Conservation (phyloP, 371 early-diverging fungal genomes). For the Apophysomyces sp. region DNA sequence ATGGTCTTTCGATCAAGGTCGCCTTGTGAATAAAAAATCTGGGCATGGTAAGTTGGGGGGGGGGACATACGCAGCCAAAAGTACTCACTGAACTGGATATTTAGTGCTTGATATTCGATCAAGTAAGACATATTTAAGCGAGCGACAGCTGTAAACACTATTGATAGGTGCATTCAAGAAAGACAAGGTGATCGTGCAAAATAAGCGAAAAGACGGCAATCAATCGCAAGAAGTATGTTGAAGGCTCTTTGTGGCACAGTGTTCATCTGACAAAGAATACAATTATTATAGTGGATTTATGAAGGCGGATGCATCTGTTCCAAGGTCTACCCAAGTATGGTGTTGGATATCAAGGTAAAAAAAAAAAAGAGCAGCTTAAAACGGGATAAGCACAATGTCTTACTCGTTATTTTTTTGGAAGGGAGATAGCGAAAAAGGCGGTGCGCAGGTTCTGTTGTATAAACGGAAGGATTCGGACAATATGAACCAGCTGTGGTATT, state of each 20-base stretch:
- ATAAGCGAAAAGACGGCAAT: slow-evolving; percentile 33
- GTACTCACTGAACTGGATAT: slow-evolving; percentile 1
- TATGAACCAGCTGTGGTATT: slow-evolving; percentile 46
- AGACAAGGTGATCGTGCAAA: slow-evolving; percentile 47
- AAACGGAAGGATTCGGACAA: slow-evolving; percentile 47
- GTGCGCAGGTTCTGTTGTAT: slow-evolving; percentile 42
- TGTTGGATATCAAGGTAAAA: slow-evolving; percentile 48
- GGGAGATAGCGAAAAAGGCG: slow-evolving; percentile 46
- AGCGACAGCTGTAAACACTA: not conserved
- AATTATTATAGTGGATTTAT: slow-evolving; percentile 34
- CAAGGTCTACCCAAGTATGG: slow-evolving; percentile 40
- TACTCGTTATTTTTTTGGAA: slow-evolving; percentile 6
- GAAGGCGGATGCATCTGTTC: slow-evolving; percentile 46
- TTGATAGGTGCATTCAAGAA: slow-evolving; percentile 44
- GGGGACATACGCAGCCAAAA: not conserved
- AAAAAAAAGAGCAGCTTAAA: not conserved
- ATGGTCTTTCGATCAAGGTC: slow-evolving; percentile 43
- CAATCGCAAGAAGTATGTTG: slow-evolving; percentile 42
- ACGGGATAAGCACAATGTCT: not conserved
- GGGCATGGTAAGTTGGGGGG: slow-evolving; percentile 36
- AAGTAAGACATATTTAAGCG: slow-evolving; percentile 20
- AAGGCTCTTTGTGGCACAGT: not conserved
- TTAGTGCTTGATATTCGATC: slow-evolving; percentile 42
- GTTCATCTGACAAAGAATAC: too few species aligned
- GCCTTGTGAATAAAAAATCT: slow-evolving; percentile 46